Base-by-base conservation (phyloP, 2,329 filamentous ascomycete genomes). In the Chaetothyriales sp. region DNA sequence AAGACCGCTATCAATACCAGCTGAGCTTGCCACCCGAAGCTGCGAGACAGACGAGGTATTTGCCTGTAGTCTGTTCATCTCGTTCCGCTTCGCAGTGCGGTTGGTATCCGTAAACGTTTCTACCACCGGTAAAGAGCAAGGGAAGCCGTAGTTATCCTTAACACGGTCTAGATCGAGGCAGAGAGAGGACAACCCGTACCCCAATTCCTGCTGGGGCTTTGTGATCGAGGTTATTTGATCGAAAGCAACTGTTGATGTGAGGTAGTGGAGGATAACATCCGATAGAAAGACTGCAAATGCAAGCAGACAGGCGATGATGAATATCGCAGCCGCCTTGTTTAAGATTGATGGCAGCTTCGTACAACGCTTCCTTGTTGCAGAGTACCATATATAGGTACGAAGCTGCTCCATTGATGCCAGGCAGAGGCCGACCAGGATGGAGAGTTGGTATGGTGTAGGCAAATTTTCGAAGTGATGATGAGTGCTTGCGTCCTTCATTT, bases 361-460 rank as follows among this genome's bases (percentile, higher is more conserved):
- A 18, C 10, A 22, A 29, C 54, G 33, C n/a, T 51, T 44, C 37
- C 43, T 44, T 20, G 28, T 46, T 19, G 51, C 7, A n/a, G 50
- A 45, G 51, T 61, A 59, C 18, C 45, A 51, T 20, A 59, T 51
- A 44, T 58, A 59, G 33, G 53, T 52, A 18, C 48, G 33, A 33
- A 61, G 46, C 51, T 57, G 51, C 10, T 53, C 56, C 22, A 50
- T 55, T 25, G 57, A 59, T 18, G 57, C 57, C 33, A 58, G n/a
- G 37, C 54, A 55, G 25, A 59, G 52, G 13, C 57, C 57, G 8
- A 61, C 52, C 4, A 61, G 52, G 18, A 61, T 51, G 28, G 54
- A 58, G 49, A 58, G 54, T 43, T 61, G 58, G 46, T 59, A 61
- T 2, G 58, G 58, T 5, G 58, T 59, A 10, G 58, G 57, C 5